Evolutionary conservation across 169 alveolate species (phyloP).

Genomic region (Cryptosporidium xiaoi): DNA sequence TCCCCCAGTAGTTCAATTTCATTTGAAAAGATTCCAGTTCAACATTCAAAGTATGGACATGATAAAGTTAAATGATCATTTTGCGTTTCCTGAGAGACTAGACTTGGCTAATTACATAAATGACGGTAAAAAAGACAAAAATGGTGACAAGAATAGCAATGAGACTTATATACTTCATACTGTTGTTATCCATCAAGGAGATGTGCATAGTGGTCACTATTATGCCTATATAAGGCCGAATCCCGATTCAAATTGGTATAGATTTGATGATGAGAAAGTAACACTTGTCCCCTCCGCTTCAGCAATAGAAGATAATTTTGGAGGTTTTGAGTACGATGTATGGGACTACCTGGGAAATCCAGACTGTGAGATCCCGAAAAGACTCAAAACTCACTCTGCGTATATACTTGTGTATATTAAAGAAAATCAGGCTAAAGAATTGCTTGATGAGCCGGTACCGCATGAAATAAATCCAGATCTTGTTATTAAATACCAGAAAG

Average conservation of each 20-base stretch:
- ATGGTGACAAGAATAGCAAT: slow-evolving; percentile 77
- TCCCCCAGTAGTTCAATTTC: slow-evolving; percentile 93
- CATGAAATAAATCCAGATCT: slow-evolving; percentile 83
- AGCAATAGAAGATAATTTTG: slow-evolving; percentile 86
- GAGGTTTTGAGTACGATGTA: slow-evolving; percentile 90
- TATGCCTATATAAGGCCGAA: slow-evolving; percentile 90
- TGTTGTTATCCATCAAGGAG: slow-evolving; percentile 96
- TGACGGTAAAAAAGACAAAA: slow-evolving; percentile 11
- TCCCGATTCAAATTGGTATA: slow-evolving; percentile 86
- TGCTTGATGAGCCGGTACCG: slow-evolving; percentile 86
- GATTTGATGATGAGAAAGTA: slow-evolving; percentile 94
- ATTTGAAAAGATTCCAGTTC: slow-evolving; percentile 89
- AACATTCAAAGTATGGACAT: slow-evolving; percentile 83
- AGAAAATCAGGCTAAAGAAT: slow-evolving; percentile 84
- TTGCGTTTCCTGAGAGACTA: slow-evolving; percentile 91
- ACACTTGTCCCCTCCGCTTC: slow-evolving; percentile 83
- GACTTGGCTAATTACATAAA: slow-evolving; percentile 82
- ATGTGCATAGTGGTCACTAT: slow-evolving; percentile 95
- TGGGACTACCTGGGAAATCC: slow-evolving; percentile 80
- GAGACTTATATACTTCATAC: slow-evolving; percentile 91
- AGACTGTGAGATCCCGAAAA: slow-evolving; percentile 64
- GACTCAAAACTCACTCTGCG: slow-evolving; percentile 88
- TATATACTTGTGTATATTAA: slow-evolving; percentile 94
- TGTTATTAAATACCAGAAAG: slow-evolving; percentile 80
- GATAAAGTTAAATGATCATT: slow-evolving; percentile 90